These are phyloP conservation scores for Apocynum venetum DNA, from an alignment of 257 asterid species.

Conservation along the genomic window DNA sequence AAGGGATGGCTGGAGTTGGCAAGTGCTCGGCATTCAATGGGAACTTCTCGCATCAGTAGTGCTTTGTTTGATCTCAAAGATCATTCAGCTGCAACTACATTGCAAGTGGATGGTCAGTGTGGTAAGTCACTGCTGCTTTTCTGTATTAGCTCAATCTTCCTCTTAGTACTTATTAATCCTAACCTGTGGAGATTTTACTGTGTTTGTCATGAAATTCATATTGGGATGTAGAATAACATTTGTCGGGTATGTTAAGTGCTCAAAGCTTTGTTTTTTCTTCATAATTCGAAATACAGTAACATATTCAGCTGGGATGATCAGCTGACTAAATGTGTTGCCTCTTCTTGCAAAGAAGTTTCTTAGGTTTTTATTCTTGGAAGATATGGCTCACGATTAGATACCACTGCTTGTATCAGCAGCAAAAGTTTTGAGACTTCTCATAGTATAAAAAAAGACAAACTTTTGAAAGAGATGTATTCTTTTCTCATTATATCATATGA, in stretches of 20 bases:
- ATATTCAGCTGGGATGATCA: neutral
- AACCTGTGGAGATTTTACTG: neutral
- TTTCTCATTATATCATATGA: neutral
- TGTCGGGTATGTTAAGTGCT: neutral
- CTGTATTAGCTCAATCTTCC: conserved; percentile 1
- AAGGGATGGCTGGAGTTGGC: conserved; percentile 95
- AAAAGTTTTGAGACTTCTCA: neutral
- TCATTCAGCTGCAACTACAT: conserved; percentile 73
- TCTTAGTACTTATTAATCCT: neutral
- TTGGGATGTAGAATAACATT: neutral
- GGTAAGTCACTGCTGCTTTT: conserved; percentile 32
- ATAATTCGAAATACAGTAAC: neutral
- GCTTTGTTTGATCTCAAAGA: conserved; percentile 65
- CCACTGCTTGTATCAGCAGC: neutral
- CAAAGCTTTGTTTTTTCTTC: neutral
- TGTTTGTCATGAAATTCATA: neutral
- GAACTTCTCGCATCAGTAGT: conserved; percentile 69
- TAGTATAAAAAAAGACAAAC: neutral
- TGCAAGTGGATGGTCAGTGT: conserved; percentile 38
- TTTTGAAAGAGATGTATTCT: neutral
- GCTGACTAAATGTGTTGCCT: neutral
- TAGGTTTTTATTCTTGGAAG: neutral
- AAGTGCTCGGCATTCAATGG: conserved; percentile 89
- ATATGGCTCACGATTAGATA: neutral
- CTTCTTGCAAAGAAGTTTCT: neutral